A percentile compares a stretch with the other conserved stretches of the same genome.
Evolutionary conservation across 768 basidiomycete species (phyloP).

Genomic region (Amanita thiersii): DNA sequence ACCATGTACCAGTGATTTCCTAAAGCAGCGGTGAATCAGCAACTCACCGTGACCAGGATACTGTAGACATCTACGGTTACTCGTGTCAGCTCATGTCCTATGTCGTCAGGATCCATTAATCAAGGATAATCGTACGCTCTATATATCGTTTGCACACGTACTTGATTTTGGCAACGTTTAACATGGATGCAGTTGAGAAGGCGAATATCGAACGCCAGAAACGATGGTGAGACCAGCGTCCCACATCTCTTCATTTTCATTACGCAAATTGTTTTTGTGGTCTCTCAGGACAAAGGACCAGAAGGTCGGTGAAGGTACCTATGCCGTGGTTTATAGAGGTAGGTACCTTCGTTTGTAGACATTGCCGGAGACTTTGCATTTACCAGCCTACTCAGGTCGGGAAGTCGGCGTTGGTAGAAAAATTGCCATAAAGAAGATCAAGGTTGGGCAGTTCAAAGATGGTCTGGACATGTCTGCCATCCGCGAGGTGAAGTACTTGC

Average conservation of each 20-base stretch:
- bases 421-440: constrained; percentile 98
- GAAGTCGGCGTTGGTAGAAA: constrained; percentile 70
- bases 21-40: background rate
- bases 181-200: constrained; percentile 78
- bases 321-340: constrained; percentile 95
- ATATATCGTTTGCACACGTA: no score
- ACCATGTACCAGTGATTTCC: no score
- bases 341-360: constrained; percentile 12
- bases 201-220: constrained; percentile 69
- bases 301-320: constrained; percentile 88
- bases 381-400: constrained; percentile 41
- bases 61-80: no score
- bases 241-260: background rate
- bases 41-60: no score
- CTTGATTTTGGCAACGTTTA: background rate
- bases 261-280: background rate
- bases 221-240: constrained; percentile 56
- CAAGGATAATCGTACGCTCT: no score
- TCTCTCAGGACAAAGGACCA: constrained; percentile 62
- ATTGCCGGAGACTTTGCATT: background rate
- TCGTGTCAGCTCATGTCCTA: no score
- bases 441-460: constrained; percentile 94
- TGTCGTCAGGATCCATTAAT: no score
- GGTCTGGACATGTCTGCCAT: constrained; percentile 99
- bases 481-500: constrained; percentile 94